Base-by-base conservation (phyloP, 75 land plant species). In the Picea glauca region DNA sequence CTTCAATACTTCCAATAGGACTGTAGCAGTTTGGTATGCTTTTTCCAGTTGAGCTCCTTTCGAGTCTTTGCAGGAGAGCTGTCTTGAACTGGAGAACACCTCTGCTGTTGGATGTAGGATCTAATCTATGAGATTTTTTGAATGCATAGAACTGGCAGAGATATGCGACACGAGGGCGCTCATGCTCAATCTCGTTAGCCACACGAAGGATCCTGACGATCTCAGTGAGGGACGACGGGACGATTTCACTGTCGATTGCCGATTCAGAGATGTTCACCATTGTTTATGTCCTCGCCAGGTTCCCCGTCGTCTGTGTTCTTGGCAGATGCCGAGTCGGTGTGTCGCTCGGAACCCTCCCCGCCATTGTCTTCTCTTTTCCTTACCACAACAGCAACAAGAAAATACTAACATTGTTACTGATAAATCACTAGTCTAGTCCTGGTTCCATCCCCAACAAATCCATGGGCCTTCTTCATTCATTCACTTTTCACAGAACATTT, bases 61-160 rank as follows among this genome's bases (percentile, higher is more conserved):
- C 95, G 67, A 95, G 78, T 38, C 98, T 78, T 75, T 93, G 95
- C 54, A 89, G 84, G 6, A 95, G 85, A 3, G 84, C 85, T 14
- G 95, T 93, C 76, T 95, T 95, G 84, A 95, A 95, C 80, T 95
- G 98, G 17, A 93, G 95, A 78, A 95, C 96, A 72, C 93, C 96
- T 80, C 96, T 86, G 0, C 96, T 92, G 59, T 78, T 91, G 6
- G 98, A 95, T 79, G 78, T 90, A 30, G 89, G 96, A 82, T 95
- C 96, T 57, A 95, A 81, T 60, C 89, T 74, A 67, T 93, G 93
- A 20, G 98, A 95, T 77, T 93, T 95, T 87, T 95, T 91, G 60
- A 93, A 93, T 61, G 95, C 98, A 77, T 91, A 90, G 76, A 91
- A 93, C 2, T 93, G 98, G 93, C 98, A 96, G n/a, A 97, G 90